Conservation (phyloP, 345 rosid genomes). For the Anastatica hierochuntica region DNA sequence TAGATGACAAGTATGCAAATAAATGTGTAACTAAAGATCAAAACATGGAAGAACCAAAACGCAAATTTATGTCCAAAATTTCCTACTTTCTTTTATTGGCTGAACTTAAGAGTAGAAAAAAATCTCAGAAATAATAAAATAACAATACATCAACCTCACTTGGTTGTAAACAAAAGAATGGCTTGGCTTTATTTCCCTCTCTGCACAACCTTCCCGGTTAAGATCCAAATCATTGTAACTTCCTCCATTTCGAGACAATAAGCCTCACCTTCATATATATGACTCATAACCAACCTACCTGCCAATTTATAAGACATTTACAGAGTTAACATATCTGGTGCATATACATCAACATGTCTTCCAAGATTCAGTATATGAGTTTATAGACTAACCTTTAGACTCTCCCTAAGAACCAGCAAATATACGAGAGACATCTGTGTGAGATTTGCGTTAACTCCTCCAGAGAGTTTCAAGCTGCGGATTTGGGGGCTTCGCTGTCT, state of each 20-base stretch:
- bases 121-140: background rate
- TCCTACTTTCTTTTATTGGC: background rate
- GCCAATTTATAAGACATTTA: background rate
- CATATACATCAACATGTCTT: background rate
- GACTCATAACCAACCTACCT: background rate
- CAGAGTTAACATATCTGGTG: background rate
- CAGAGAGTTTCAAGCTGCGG: slow-evolving; percentile 22
- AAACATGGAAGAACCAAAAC: background rate
- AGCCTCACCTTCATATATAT: background rate
- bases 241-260: background rate
- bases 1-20: too few species aligned
- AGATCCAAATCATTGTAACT: background rate
- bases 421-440: slow-evolving; percentile 9
- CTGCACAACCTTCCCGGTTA: background rate
- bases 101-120: background rate
- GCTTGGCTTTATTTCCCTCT: background rate
- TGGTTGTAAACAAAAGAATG: background rate
- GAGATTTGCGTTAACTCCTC: slow-evolving; percentile 3
- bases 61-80: background rate
- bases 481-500: slow-evolving; percentile 64
- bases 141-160: background rate
- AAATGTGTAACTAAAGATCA: too few species aligned
- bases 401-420: slow-evolving; percentile 15
- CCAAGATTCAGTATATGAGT: slow-evolving; percentile 1
- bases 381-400: slow-evolving; percentile 20